Conservation (phyloP, 2,329 filamentous ascomycete genomes). For the Talaromyces sp. region DNA sequence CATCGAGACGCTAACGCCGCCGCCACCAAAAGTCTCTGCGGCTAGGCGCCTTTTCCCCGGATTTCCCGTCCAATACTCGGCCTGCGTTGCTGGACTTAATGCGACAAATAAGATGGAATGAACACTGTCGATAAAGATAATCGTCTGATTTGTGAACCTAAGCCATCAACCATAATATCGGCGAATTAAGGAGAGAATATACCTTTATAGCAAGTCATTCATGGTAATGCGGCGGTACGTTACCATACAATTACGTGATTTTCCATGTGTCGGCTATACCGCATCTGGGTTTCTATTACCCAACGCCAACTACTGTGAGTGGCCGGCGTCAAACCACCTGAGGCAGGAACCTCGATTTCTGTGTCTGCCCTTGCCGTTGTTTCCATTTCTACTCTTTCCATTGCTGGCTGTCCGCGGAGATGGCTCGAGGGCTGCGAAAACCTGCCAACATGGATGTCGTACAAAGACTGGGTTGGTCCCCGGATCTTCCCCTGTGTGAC, state of each 20-base stretch:
- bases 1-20: slow-evolving; percentile 11
- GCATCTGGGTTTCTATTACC: slow-evolving; percentile 34
- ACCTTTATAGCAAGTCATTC: neutral
- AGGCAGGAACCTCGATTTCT: slow-evolving; percentile 1
- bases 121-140: neutral
- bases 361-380: neutral
- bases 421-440: neutral
- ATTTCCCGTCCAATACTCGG: neutral
- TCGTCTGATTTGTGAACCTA: neutral
- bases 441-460: neutral
- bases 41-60: slow-evolving; percentile 3
- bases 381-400: neutral
- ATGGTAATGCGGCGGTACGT: neutral
- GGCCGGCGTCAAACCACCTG: slow-evolving; percentile 21
- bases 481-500: neutral
- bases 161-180: neutral
- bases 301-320: slow-evolving; percentile 34
- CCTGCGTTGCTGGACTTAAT: neutral
- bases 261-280: slow-evolving; percentile 25
- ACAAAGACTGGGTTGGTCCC: neutral
- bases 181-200: neutral
- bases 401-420: slow-evolving; percentile 9
- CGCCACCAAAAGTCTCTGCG: neutral
- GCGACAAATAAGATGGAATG: neutral
- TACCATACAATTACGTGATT: neutral